Conservation (phyloP, 169 alveolate genomes). For the Perkinsus olseni region DNA sequence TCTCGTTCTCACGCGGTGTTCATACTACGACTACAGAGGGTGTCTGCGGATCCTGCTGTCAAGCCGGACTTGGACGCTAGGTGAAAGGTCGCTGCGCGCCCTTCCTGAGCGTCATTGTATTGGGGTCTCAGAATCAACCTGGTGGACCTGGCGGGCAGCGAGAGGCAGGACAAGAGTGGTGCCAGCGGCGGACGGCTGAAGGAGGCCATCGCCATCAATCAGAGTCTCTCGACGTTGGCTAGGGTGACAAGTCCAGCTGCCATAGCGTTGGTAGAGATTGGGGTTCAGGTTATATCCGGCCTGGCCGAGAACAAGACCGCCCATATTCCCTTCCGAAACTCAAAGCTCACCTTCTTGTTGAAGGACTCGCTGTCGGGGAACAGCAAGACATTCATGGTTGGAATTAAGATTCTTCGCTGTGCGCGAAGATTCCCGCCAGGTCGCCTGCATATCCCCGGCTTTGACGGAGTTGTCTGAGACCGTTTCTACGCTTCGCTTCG, state of each 20-base stretch:
- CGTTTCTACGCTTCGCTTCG: conserved; percentile 11
- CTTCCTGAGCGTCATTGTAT: too few species aligned
- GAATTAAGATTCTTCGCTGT: background rate
- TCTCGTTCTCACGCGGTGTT: conserved; percentile 74
- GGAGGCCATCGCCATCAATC: conserved; percentile 72
- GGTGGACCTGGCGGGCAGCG: conserved; percentile 79
- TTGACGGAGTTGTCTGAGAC: background rate
- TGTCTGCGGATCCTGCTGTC: conserved; percentile 19
- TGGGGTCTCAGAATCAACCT: background rate
- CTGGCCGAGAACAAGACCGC: conserved; percentile 56
- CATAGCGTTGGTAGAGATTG: conserved; percentile 53
- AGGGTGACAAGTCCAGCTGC: background rate
- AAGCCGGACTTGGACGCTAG: conserved; percentile 24
- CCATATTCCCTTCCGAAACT: conserved; percentile 73
- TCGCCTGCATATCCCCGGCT: background rate
- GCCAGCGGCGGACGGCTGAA: conserved; percentile 72
- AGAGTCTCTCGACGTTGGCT: conserved; percentile 32
- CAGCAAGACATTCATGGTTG: conserved; percentile 70
- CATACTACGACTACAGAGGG: conserved; percentile 52
- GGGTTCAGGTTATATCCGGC: conserved; percentile 48
- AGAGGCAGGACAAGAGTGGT: conserved; percentile 58
- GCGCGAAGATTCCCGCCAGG: background rate
- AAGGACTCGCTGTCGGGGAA: conserved; percentile 64
- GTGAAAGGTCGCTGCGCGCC: conserved; percentile 28
- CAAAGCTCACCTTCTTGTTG: conserved; percentile 65